These are phyloP conservation scores for Plasmodium gallinaceum DNA, from an alignment of 169 alveolate genomes.

Conservation along the genomic window DNA sequence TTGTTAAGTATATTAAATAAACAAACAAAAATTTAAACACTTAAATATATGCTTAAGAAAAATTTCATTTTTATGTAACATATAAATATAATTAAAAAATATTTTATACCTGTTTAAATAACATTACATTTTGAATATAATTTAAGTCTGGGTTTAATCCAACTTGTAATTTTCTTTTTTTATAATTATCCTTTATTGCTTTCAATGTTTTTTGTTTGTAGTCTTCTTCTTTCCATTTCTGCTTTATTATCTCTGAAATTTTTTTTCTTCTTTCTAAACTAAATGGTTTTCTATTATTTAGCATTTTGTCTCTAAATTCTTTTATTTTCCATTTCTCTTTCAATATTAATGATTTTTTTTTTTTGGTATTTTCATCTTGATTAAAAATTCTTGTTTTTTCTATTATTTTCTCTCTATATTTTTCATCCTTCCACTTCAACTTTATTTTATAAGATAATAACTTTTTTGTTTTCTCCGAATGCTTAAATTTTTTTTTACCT, in stretches of 20 bases:
- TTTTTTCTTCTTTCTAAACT: slow-evolving; percentile 53
- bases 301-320: slow-evolving; percentile 73
- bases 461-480: slow-evolving; percentile 72
- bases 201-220: slow-evolving; percentile 55
- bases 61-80: neutral
- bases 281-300: slow-evolving; percentile 67
- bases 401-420: slow-evolving; percentile 50
- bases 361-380: slow-evolving; percentile 76
- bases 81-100: neutral
- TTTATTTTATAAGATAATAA: slow-evolving; percentile 70
- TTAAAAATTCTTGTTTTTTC: slow-evolving; percentile 58
- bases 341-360: slow-evolving; percentile 52
- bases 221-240: slow-evolving; percentile 66
- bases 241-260: slow-evolving; percentile 66
- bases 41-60: neutral
- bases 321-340: slow-evolving; percentile 71
- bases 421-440: slow-evolving; percentile 75
- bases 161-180: slow-evolving; percentile 55
- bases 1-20: neutral
- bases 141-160: slow-evolving; percentile 66
- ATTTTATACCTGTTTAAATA: slow-evolving; percentile 56
- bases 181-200: slow-evolving; percentile 65
- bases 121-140: slow-evolving; percentile 54
- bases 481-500: slow-evolving; percentile 66
- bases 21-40: neutral